These are phyloP conservation scores for Balamuthia mandrillaris DNA, from an alignment of 208 protist species.

Conservation along the genomic window DNA sequence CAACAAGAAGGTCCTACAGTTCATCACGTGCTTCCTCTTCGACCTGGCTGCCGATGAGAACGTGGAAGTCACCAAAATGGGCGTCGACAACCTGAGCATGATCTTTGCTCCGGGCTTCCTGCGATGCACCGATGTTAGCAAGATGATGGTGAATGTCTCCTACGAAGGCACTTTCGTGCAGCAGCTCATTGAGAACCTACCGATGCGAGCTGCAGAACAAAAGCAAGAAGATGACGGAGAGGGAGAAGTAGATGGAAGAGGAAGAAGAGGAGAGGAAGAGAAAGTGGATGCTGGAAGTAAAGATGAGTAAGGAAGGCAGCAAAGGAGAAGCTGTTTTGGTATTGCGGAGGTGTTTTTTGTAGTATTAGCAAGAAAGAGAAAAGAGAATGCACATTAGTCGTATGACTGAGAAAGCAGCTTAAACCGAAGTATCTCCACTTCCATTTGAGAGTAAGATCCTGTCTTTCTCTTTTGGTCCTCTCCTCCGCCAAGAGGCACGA, in stretches of 20 bases:
- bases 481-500: no score
- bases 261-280: neutral
- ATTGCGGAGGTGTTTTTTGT: no score
- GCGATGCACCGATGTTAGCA: neutral
- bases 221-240: neutral
- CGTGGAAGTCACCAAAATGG: neutral
- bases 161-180: neutral
- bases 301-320: neutral
- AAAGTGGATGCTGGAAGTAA: neutral
- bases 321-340: neutral
- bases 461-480: no score
- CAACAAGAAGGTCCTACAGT: conserved; percentile 27
- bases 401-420: no score
- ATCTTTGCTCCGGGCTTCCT: conserved; percentile 17
- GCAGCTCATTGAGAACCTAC: conserved; percentile 4
- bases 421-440: no score
- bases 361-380: no score
- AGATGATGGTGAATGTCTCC: conserved; percentile 20
- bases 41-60: neutral
- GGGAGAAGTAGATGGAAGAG: neutral
- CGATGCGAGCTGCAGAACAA: neutral
- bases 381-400: no score
- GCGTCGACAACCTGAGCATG: conserved; percentile 15
- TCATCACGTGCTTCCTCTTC: neutral
- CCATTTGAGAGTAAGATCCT: no score